phyloP scores from a whole-genome alignment of 2,329 filamentous ascomycete species.

The Ophiostoma angusticollis region DNA sequence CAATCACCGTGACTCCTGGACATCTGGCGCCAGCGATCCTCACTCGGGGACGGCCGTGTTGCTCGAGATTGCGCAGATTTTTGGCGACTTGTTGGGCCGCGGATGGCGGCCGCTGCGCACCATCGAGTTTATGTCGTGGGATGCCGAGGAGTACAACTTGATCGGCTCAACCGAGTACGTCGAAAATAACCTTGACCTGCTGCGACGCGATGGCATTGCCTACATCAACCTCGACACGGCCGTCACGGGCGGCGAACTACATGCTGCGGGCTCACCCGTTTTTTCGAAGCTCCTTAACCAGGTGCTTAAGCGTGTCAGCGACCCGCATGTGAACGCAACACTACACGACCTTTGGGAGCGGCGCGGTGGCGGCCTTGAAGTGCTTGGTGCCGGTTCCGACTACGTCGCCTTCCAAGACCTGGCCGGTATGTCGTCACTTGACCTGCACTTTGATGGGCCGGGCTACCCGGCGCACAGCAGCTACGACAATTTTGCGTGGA shows the following conservation, averaged over 20 bases:
- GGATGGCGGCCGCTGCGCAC: constrained; percentile 90
- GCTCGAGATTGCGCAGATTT: constrained; percentile 74
- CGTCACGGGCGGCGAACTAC: constrained; percentile 62
- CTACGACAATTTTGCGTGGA: constrained; percentile 84
- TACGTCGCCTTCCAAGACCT: constrained; percentile 87
- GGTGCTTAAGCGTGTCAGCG: constrained; percentile 59
- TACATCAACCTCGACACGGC: constrained; percentile 88
- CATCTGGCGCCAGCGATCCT: constrained; percentile 74
- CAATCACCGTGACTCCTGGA: constrained; percentile 88
- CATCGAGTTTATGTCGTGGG: constrained; percentile 95
- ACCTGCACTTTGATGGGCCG: constrained; percentile 54
- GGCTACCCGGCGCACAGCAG: constrained; percentile 58
- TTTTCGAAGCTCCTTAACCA: constrained; percentile 60
- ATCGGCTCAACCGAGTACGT: constrained; percentile 93
- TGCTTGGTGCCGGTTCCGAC: constrained; percentile 64
- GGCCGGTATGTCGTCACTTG: constrained; percentile 75
- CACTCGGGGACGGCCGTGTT: constrained; percentile 84
- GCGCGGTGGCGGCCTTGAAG: constrained; percentile 46
- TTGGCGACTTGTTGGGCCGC: constrained; percentile 60
- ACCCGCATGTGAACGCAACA: constrained; percentile 59
- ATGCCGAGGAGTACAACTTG: constrained; percentile 83
- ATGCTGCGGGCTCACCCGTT: constrained; percentile 67
- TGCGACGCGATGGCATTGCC: constrained; percentile 64
- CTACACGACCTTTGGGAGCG: constrained; percentile 67
- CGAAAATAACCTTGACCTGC: constrained; percentile 62